A percentile compares a stretch with the other conserved stretches of the same genome.
phyloP scores from a whole-genome alignment of 2,329 filamentous ascomycete species.

The Ciborinia camelliae region DNA sequence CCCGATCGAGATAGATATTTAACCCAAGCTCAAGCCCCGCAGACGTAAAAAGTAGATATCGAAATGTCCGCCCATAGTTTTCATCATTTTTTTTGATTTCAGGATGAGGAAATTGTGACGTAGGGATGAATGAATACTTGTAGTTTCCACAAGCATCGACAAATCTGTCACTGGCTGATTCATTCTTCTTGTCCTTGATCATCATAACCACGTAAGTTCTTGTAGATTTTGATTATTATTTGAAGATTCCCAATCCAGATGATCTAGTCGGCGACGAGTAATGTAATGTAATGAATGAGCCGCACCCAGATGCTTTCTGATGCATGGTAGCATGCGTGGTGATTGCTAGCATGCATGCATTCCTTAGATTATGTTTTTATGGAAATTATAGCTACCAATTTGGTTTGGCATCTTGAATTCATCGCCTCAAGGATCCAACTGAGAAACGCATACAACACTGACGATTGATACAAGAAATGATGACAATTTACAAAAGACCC shows the following conservation, averaged over 20 bases:
- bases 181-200: neutral
- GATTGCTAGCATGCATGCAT: neutral
- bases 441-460: too few species aligned
- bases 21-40: neutral
- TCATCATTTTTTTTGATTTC: too few species aligned
- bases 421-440: too few species aligned
- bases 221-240: neutral
- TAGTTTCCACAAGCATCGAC: neutral
- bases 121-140: neutral
- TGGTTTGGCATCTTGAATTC: too few species aligned
- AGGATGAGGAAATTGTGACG: too few species aligned
- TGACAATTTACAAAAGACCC: too few species aligned
- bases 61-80: neutral
- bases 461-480: too few species aligned
- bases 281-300: neutral
- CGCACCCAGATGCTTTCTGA: neutral
- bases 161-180: neutral
- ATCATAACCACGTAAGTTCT: neutral
- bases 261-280: neutral
- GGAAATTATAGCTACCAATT: too few species aligned
- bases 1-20: neutral
- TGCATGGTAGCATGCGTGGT: neutral
- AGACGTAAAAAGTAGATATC: neutral
- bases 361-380: too few species aligned
- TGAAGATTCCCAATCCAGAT: neutral